Evolutionary conservation across 352 stramenopile genomes (phyloP).

Genomic region (Blastocystis sp.): DNA sequence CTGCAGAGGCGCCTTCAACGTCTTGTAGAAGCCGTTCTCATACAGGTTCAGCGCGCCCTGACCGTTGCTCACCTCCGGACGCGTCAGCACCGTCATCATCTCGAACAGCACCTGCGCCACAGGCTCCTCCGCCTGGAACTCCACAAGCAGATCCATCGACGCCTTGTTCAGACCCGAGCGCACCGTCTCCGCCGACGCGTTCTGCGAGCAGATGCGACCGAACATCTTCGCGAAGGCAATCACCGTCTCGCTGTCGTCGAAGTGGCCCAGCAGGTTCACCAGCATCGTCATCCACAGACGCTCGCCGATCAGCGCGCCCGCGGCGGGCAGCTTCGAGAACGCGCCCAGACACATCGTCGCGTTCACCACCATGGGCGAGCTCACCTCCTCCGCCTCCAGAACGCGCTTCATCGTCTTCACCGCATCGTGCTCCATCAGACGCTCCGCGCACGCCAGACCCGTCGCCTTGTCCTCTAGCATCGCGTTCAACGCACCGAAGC

Average conservation of each 20-base stretch:
- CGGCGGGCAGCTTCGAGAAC: neutral
- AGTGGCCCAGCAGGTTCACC: neutral
- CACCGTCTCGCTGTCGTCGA: neutral
- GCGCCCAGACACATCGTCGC: constrained; percentile 8
- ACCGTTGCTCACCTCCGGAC: neutral
- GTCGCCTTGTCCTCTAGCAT: constrained; percentile 2
- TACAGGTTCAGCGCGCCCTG: constrained; percentile 32
- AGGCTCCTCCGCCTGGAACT: constrained; percentile 48
- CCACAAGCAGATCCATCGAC: constrained; percentile 6
- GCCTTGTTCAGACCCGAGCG: neutral
- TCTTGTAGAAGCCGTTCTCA: constrained; percentile 46
- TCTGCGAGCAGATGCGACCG: constrained; percentile 1
- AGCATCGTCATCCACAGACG: constrained; percentile 41
- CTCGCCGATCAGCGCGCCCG: neutral
- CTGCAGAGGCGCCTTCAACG: constrained; percentile 27
- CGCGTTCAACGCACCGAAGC: neutral
- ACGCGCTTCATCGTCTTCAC: constrained; percentile 24
- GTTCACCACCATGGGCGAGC: neutral
- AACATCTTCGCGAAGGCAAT: constrained; percentile 39
- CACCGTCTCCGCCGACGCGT: neutral
- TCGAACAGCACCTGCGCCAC: constrained; percentile 20
- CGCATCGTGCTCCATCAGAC: constrained; percentile 5
- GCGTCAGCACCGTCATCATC: constrained; percentile 23
- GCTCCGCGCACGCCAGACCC: neutral
- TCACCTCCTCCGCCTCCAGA: neutral